Percentiles rank a stretch among this genome's conserved stretches.
phyloP scores from a whole-genome alignment of 805 yeast genomes.

The Jamesozyma gamospora region DNA sequence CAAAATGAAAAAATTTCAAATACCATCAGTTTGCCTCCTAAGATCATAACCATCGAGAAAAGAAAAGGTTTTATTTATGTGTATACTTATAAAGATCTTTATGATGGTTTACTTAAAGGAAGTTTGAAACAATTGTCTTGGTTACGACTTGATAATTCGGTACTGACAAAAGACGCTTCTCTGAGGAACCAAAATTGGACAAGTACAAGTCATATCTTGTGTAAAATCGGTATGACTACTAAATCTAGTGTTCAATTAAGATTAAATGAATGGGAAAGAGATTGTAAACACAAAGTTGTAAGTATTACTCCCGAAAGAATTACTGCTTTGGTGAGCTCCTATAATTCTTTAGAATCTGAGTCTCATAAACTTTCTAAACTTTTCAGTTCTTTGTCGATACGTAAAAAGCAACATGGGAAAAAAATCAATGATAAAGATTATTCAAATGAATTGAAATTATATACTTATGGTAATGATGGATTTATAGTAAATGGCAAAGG shows the following conservation, averaged over 20 bases:
- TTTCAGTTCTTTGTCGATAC: slow-evolving; percentile 9
- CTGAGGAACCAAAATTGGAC: slow-evolving; percentile 11
- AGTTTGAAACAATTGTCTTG: slow-evolving; percentile 6
- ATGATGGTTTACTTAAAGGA: slow-evolving; percentile 8
- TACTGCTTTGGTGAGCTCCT: no score
- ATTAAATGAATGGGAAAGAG: slow-evolving; percentile 21
- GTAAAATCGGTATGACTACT: slow-evolving; percentile 28
- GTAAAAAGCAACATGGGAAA: not conserved
- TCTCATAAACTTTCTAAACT: slow-evolving; percentile 4
- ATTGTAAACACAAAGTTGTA: slow-evolving; percentile 21
- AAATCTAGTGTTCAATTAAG: slow-evolving; percentile 16
- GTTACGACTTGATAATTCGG: slow-evolving; percentile 18
- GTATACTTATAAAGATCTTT: slow-evolving; percentile 19
- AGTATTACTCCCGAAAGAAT: slow-evolving; percentile 21
- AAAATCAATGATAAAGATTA: not conserved
- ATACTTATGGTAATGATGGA: slow-evolving; percentile 19
- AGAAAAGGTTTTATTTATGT: slow-evolving; percentile 19
- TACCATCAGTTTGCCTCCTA: not conserved
- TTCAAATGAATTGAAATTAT: not conserved
- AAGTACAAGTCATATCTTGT: slow-evolving; percentile 12
- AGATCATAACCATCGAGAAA: not conserved
- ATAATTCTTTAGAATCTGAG: no score
- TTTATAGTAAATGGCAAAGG: slow-evolving; percentile 16
- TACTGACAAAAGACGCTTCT: slow-evolving; percentile 2
- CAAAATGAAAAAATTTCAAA: not conserved